Conservation (phyloP, 805 yeast species). For the Blastobotrys terrestris region DNA sequence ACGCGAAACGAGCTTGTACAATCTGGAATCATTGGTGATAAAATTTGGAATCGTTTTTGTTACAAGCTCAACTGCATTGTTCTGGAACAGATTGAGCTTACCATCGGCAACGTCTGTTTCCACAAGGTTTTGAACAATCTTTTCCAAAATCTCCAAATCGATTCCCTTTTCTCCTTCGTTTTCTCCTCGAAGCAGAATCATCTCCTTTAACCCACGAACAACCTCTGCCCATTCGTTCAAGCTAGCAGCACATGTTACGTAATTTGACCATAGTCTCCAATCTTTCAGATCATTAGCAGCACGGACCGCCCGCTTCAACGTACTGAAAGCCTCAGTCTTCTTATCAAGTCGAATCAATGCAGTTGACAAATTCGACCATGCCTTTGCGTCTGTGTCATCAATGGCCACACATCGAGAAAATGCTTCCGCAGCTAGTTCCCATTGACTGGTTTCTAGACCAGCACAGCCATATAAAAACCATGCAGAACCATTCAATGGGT, state of each 20-base stretch:
- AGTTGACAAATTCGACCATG: conserved; percentile 91
- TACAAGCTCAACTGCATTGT: conserved; percentile 62
- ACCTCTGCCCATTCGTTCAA: conserved; percentile 88
- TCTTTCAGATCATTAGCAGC: conserved; percentile 61
- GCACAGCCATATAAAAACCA: conserved; percentile 94
- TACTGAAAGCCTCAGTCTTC: conserved; percentile 73
- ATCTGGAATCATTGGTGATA: conserved; percentile 55
- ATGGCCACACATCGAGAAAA: conserved; percentile 84
- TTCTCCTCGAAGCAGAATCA: conserved; percentile 53
- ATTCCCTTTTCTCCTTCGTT: conserved; percentile 56
- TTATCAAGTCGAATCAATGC: conserved; percentile 62
- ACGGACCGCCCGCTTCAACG: conserved; percentile 72
- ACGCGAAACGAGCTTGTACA: conserved; percentile 79
- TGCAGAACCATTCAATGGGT: conserved; percentile 69
- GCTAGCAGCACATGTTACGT: conserved; percentile 71
- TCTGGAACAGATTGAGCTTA: conserved; percentile 55
- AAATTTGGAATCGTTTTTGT: conserved; percentile 62
- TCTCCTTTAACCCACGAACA: conserved; percentile 60
- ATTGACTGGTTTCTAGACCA: conserved; percentile 67
- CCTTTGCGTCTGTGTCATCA: conserved; percentile 70
- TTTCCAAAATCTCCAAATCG: conserved; percentile 71
- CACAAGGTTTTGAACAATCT: conserved; percentile 59
- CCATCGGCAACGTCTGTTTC: conserved; percentile 41
- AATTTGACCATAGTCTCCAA: conserved; percentile 91
- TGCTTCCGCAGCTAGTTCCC: conserved; percentile 80